These are phyloP conservation scores for Pouteria glomerata DNA, from an alignment of 148 eudicot genomes.

Conservation along the genomic window DNA sequence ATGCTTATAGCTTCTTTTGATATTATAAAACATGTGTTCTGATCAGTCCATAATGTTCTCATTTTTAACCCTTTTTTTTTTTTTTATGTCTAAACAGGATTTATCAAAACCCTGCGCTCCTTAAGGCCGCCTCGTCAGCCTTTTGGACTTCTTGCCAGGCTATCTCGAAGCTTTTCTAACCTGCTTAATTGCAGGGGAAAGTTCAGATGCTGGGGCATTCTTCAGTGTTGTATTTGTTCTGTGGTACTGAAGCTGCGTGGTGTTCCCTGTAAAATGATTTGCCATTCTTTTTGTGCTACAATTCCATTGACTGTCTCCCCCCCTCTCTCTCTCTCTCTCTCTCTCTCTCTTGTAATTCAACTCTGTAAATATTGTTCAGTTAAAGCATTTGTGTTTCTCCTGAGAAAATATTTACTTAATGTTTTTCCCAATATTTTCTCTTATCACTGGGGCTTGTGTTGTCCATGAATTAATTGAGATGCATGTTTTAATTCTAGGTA, in stretches of 20 bases:
- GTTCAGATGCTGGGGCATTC: no score
- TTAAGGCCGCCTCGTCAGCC: constrained; percentile 80
- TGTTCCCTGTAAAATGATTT: constrained; percentile 16
- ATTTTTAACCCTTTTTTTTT: no score
- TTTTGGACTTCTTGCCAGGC: constrained; percentile 93
- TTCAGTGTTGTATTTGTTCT: no score
- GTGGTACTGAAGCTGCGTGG: constrained; percentile 16
- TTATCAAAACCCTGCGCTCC: constrained; percentile 92
- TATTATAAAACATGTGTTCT: no score
- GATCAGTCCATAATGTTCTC: no score
- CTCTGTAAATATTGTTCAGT: constrained; percentile 46
- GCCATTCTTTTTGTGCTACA: constrained; percentile 38
- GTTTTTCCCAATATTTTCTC: no score
- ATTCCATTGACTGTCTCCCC: constrained; percentile 27
- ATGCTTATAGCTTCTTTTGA: no score
- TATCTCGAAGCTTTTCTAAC: constrained; percentile 76
- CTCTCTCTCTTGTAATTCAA: constrained; percentile 19
- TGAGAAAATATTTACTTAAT: no score
- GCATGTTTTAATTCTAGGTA: no score
- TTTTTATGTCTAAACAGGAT: constrained; percentile 60
- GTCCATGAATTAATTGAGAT: no score
- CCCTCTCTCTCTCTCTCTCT: no score
- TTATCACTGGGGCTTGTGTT: no score
- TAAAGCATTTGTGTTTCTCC: constrained; percentile 16
- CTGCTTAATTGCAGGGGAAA: constrained; percentile 10